A percentile compares a stretch with the other conserved stretches of the same genome.
Evolutionary conservation across 495 filamentous ascomycete species (phyloP).

Genomic region (Pyronema omphalodes): DNA sequence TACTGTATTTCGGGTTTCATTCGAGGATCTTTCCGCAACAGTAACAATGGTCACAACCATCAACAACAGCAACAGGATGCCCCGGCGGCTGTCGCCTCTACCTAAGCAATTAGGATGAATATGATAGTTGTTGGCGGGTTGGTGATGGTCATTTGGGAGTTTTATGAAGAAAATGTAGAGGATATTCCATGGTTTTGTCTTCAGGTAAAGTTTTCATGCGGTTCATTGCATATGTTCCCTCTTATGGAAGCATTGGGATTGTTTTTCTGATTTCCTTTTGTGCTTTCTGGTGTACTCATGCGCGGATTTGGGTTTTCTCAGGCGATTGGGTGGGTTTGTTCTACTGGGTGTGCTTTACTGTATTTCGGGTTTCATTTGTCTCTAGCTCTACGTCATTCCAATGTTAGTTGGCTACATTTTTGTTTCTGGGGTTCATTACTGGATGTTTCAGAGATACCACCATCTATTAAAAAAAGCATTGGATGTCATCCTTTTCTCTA

Average conservation of each 20-base stretch:
- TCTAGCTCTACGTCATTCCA: background rate
- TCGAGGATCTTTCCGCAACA: slow-evolving; percentile 5
- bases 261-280: slow-evolving; percentile 3
- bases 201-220: slow-evolving; percentile 15
- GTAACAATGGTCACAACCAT: slow-evolving; percentile 3
- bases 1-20: too few species aligned
- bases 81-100: slow-evolving; percentile 9
- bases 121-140: background rate
- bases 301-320: slow-evolving; percentile 2
- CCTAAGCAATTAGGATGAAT: background rate
- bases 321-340: background rate
- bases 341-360: background rate
- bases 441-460: background rate
- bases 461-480: background rate
- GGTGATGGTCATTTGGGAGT: background rate
- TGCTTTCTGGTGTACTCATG: slow-evolving; percentile 6
- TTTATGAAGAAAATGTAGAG: slow-evolving; percentile 1
- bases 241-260: slow-evolving; percentile 2
- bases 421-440: background rate
- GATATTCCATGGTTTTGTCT: slow-evolving; percentile 8
- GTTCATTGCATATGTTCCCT: slow-evolving; percentile 8
- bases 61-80: slow-evolving; percentile 8
- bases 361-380: background rate
- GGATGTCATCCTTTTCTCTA: background rate
- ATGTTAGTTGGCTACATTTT: background rate